These are phyloP conservation scores for Endocarpon pusillum DNA, from an alignment of 495 filamentous ascomycete species.

Conservation along the genomic window DNA sequence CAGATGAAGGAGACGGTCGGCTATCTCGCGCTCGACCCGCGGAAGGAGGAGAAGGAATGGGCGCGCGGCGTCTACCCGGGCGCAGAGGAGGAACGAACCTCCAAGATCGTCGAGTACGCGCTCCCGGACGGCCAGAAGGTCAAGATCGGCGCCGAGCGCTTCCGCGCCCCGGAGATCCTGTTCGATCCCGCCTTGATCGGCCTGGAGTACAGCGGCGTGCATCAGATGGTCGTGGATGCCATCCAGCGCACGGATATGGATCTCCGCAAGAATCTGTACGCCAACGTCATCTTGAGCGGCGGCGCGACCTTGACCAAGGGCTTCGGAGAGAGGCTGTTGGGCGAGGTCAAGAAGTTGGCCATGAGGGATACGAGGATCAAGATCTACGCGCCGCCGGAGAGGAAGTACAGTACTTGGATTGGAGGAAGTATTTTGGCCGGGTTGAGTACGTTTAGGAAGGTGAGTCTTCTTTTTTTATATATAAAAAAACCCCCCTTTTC, in stretches of 20 bases:
- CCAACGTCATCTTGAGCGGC: constrained; percentile 92
- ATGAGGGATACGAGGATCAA: constrained; percentile 99
- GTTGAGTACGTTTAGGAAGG: constrained; percentile 95
- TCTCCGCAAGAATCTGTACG: constrained; percentile 80
- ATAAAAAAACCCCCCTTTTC: too few species aligned
- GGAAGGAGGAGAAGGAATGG: constrained; percentile 95
- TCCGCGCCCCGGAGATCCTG: constrained; percentile 90
- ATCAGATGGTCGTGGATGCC: constrained; percentile 92
- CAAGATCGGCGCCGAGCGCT: constrained; percentile 82
- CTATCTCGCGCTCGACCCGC: constrained; percentile 85
- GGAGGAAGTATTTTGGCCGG: constrained; percentile 95
- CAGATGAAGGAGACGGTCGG: constrained; percentile 82
- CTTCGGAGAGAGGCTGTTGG: constrained; percentile 85
- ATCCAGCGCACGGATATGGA: constrained; percentile 97
- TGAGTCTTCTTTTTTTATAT: constrained; percentile 20
- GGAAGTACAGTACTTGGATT: constrained; percentile 98
- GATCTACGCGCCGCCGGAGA: constrained; percentile 92
- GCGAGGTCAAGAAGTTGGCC: constrained; percentile 79
- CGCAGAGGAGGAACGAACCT: constrained; percentile 22
- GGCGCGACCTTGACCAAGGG: constrained; percentile 83
- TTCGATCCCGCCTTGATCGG: constrained; percentile 97
- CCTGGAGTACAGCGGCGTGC: constrained; percentile 90
- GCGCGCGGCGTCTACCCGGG: constrained; percentile 29
- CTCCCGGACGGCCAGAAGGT: constrained; percentile 86
- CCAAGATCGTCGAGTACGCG: constrained; percentile 67